Evolutionary conservation across 2,329 filamentous ascomycete species (phyloP), one percentile per base, ranked within the genome.

Genomic region (Neospermospora avenae): DNA sequence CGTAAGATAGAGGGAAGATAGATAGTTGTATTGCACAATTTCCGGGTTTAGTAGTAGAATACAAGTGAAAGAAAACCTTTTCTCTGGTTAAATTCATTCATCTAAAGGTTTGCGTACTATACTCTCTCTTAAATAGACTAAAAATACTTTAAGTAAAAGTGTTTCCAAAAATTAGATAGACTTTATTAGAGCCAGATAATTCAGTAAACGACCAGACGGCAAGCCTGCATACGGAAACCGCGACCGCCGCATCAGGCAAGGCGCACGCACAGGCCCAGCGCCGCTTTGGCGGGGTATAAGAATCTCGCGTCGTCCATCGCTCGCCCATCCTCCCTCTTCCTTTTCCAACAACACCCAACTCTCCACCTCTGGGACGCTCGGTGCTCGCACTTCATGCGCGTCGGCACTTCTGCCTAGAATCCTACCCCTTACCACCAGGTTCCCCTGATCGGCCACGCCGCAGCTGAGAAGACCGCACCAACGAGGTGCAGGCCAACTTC

Each of bases 321-420:
- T 34, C 31, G 25, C 49, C 39, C 49, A n/a, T 37, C 22, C 51
- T 25, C 16, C 28, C 41, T 54, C 8, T n/a, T 54, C 24, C 51
- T 13, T 39, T 54, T 54, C 14, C 3, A 54, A 54, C 18, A 37
- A 41, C 51, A 10, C 4, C 1, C 20, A 3, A 25, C 4, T 20
- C 22, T 39, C n/a, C 14, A 22, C 51, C 2, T 37, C 22, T n/a
- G 31, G 31, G 6, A 53, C 31, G 31, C 49, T 53, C 49, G 31
- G 49, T 37, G 44, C 63, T 60, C 39, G 39, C n/a, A 10, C 39
- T 20, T 64, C 55, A 42, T 39, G 14, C 7, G 14, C 63, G 62
- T 67, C 57, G 57, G 65, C 62, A 54, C 60, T 66, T 65, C 46
- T 66, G 34, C 60, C 58, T 59, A 58, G 55, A 54, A 3, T 39